Conservation (phyloP, 2,329 filamentous ascomycete genomes). For the Talaromyces sp. region DNA sequence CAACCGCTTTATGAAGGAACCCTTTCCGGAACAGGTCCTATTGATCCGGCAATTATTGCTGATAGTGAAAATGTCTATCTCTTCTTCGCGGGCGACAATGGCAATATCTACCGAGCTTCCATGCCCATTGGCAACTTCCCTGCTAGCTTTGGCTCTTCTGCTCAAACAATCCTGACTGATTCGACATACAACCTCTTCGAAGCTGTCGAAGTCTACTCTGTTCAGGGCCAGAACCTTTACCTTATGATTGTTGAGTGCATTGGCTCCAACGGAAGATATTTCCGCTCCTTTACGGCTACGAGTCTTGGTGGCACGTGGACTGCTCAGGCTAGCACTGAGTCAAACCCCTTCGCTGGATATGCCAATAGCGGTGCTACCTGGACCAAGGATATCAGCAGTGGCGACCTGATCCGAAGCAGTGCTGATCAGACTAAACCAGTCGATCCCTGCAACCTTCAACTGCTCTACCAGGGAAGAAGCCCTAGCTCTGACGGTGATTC, state of each 20-base stretch:
- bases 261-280: slow-evolving; percentile 58
- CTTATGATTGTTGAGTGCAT: slow-evolving; percentile 67
- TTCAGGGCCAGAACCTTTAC: slow-evolving; percentile 55
- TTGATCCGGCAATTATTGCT: slow-evolving; percentile 63
- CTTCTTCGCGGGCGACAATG: slow-evolving; percentile 66
- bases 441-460: slow-evolving; percentile 62
- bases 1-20: slow-evolving; percentile 57
- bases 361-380: slow-evolving; percentile 62
- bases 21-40: slow-evolving; percentile 53
- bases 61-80: slow-evolving; percentile 62
- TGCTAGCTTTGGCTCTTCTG: slow-evolving; percentile 53
- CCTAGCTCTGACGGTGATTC: slow-evolving; percentile 44
- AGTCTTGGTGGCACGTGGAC: slow-evolving; percentile 59
- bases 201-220: slow-evolving; percentile 63
- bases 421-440: slow-evolving; percentile 61
- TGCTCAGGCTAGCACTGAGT: slow-evolving; percentile 53
- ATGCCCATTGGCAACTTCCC: slow-evolving; percentile 64
- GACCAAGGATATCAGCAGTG: slow-evolving; percentile 66
- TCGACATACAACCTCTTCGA: slow-evolving; percentile 59
- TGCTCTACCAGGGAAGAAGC: slow-evolving; percentile 60
- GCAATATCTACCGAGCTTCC: slow-evolving; percentile 61
- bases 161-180: slow-evolving; percentile 53
- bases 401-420: slow-evolving; percentile 57
- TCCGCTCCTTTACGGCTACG: slow-evolving; percentile 63
- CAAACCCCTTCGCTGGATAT: slow-evolving; percentile 62